A percentile compares a stretch with the other conserved stretches of the same genome.
These are phyloP conservation scores for Astrothelium macrocarpum DNA, from an alignment of 495 filamentous ascomycete species.

Conservation along the genomic window DNA sequence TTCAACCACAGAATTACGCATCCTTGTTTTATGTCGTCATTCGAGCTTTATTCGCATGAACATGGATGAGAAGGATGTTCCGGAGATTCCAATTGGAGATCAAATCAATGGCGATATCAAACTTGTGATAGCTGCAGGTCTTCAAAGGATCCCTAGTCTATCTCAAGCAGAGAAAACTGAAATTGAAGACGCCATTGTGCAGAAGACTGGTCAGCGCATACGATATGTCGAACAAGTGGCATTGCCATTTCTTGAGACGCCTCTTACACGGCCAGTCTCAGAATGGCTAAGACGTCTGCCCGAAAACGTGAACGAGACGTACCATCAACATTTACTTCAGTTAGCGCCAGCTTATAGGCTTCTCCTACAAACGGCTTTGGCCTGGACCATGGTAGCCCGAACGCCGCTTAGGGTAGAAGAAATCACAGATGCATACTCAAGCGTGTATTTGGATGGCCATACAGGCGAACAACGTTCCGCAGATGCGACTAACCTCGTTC, in stretches of 20 bases:
- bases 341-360: neutral
- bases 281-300: neutral
- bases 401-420: neutral
- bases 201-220: neutral
- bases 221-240: neutral
- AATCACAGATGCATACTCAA: neutral
- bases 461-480: neutral
- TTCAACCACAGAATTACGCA: neutral
- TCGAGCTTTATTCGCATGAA: neutral
- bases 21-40: neutral
- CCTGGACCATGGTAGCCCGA: neutral
- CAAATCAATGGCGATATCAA: neutral
- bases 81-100: neutral
- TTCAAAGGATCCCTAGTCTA: neutral
- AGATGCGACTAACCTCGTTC: neutral
- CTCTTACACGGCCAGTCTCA: neutral
- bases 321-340: neutral
- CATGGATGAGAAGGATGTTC: neutral
- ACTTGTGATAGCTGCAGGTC: neutral
- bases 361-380: neutral
- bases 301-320: neutral
- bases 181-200: neutral
- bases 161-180: neutral
- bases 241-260: neutral
- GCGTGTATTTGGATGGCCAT: neutral